phyloP scores from a whole-genome alignment of 306 rosid genomes.

The Casuarina glauca region DNA sequence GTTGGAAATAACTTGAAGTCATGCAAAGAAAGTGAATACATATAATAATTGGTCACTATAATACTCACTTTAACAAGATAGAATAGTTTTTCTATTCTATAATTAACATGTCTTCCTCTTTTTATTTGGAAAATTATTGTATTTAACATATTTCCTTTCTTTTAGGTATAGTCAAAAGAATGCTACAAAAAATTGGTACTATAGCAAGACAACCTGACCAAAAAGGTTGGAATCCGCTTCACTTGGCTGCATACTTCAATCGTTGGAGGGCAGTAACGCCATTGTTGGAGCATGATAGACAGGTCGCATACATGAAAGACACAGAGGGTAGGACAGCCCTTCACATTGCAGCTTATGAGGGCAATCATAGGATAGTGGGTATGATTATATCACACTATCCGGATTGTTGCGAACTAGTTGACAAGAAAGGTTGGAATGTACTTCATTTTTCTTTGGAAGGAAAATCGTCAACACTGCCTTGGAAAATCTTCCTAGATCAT shows the following conservation, averaged over 20 bases:
- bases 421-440: slow-evolving; percentile 1
- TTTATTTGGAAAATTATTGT: too few species aligned
- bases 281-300: not conserved
- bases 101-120: too few species aligned
- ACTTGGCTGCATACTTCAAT: not conserved
- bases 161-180: not conserved
- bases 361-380: not conserved
- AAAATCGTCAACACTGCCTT: too few species aligned
- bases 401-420: slow-evolving; percentile 10
- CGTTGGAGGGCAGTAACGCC: rapidly evolving
- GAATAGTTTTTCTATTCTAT: too few species aligned
- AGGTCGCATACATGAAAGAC: not conserved
- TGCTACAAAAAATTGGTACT: not conserved
- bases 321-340: not conserved
- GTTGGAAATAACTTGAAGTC: too few species aligned
- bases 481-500: not conserved
- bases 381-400: not conserved
- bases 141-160: not conserved
- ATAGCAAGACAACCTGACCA: not conserved
- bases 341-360: not conserved
- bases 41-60: too few species aligned
- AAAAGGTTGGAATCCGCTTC: not conserved
- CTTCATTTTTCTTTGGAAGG: not conserved
- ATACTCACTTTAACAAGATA: too few species aligned
- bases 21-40: too few species aligned